These are phyloP conservation scores for Penstemon eatonii DNA, from an alignment of 257 asterid species.

Conservation along the genomic window DNA sequence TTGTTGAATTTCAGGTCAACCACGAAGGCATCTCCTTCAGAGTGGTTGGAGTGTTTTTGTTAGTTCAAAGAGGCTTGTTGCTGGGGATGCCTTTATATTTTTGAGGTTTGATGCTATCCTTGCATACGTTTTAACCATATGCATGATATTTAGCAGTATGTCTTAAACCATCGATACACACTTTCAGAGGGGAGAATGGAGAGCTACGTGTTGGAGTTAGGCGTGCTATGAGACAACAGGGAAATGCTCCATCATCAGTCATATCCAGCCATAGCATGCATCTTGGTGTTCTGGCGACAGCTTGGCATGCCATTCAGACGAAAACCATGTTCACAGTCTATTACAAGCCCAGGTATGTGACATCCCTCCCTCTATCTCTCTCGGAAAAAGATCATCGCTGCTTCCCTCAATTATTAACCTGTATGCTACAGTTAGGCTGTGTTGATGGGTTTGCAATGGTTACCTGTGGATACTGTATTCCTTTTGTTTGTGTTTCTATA, in stretches of 20 bases:
- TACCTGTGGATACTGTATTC: neutral
- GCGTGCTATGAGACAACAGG: slow-evolving; percentile 61
- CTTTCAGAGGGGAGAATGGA: slow-evolving; percentile 57
- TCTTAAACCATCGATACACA: neutral
- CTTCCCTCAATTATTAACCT: neutral
- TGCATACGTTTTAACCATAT: neutral
- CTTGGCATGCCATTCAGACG: slow-evolving; percentile 72
- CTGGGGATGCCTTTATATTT: slow-evolving; percentile 73
- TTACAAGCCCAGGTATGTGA: slow-evolving; percentile 75
- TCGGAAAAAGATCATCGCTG: neutral
- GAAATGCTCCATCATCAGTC: slow-evolving; percentile 56
- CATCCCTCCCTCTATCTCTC: slow-evolving; percentile 2
- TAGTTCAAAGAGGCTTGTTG: slow-evolving; percentile 66
- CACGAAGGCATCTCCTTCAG: slow-evolving; percentile 69
- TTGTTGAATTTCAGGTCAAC: slow-evolving; percentile 60
- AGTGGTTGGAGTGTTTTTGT: slow-evolving; percentile 75
- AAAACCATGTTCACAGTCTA: slow-evolving; percentile 62
- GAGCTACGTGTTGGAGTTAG: slow-evolving; percentile 80
- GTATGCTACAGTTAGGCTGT: neutral
- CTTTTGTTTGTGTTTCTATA: neutral
- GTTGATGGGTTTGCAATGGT: neutral
- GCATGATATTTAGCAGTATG: neutral
- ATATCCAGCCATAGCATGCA: slow-evolving; percentile 93
- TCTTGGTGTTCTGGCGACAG: slow-evolving; percentile 88
- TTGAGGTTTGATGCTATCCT: slow-evolving; percentile 46